Evolutionary conservation across 768 basidiomycete genomes (phyloP).

Genomic region (Mycena haematopus): DNA sequence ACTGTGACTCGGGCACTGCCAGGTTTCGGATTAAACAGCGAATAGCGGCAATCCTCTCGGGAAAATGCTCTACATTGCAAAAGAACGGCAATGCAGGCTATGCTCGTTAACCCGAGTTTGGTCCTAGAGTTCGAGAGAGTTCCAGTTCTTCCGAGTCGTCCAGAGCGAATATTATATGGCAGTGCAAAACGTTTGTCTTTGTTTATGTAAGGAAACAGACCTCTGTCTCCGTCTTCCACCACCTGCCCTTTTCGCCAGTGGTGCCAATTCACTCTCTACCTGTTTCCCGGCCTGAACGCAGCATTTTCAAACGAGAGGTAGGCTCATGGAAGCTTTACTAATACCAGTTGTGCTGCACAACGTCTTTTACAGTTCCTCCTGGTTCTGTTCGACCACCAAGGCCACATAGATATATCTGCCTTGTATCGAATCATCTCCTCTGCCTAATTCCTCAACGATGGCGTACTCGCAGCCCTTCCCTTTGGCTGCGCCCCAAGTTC

Average conservation of each 20-base stretch:
- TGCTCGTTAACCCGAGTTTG: no score
- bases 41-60: no score
- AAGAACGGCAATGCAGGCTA: no score
- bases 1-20: no score
- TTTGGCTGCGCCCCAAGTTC: constrained; percentile 64
- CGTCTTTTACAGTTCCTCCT: constrained; percentile 21
- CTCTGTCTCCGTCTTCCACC: constrained; percentile 1
- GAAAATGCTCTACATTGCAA: no score
- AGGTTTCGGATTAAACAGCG: no score
- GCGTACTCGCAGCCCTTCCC: constrained; percentile 85
- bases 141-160: no score
- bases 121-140: no score
- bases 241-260: constrained; percentile 5
- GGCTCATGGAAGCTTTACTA: constrained; percentile 18
- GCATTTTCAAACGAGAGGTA: constrained; percentile 28
- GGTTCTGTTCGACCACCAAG: constrained; percentile 22
- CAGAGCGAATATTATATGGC: not conserved
- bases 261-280: constrained; percentile 5
- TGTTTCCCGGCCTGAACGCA: constrained; percentile 28
- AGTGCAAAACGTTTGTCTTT: not conserved
- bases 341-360: constrained; percentile 28
- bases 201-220: not conserved
- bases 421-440: constrained; percentile 65
- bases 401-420: constrained; percentile 13
- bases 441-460: constrained; percentile 97